Evolutionary conservation across 495 filamentous ascomycete species (phyloP), one percentile per base, ranked within the genome.

Genomic region (Podospora appendiculata): DNA sequence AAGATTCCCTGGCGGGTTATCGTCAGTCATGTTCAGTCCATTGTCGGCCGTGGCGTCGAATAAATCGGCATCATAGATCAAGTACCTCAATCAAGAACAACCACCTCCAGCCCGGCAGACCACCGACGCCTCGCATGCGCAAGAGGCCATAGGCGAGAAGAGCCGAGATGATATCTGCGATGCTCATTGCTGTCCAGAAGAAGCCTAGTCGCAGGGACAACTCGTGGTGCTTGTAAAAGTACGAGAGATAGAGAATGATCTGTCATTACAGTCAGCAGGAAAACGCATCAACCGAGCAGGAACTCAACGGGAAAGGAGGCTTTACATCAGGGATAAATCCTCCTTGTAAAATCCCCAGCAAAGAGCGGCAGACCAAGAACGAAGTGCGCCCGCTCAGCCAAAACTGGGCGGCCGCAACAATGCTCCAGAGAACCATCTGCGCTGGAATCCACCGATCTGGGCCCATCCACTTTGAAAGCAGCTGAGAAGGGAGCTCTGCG

Each of bases 391-490:
- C 80, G 36, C 64, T 74, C 8, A 94, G 60, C 51, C 82, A 83
- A 10, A 86, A 81, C 65, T 92, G 87, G 41, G 72, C 76, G 18
- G 73, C 69, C 0, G 87, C 86, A 34, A 91, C 80, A 8, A 90
- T 55, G 59, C 83, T 87, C 86, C 89, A 94, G 4, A 77, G 73
- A 1, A 89, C 70, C 79, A 92, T 92, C 58, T 92, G 88, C 32
- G 84, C 69, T 0, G 89, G 88, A 48, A 95, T 91, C 87, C 89
- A 94, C 33, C 80, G 77, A 63, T 94, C 89, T 0, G 89, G 88
- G 0, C 90, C 90, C 32, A 93, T 53, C 68, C 79, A 84, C 59
- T 93, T 92, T 14, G 79, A 81, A 8, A 91, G 65, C 2, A 91
- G 68, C 60, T 91, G 88, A 0, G 86, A 89, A 3, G 87, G 87